Percentiles rank a stretch among this genome's conserved stretches.
Conservation (phyloP, 1,284 basidiomycete species). For the Caloboletus inedulis region DNA sequence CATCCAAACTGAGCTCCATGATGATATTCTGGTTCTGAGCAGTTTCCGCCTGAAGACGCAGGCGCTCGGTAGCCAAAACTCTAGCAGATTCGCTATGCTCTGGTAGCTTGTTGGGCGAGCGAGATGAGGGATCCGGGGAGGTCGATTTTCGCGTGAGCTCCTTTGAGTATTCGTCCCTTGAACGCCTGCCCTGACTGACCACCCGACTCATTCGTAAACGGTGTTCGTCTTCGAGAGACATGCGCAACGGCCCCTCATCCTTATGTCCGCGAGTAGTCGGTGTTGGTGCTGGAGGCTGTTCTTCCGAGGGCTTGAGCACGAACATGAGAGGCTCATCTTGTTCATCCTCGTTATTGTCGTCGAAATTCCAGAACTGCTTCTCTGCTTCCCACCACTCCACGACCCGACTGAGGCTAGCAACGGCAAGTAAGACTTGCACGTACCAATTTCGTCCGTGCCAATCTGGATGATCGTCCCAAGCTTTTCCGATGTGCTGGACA, state of each 20-base stretch:
- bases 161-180: conserved; percentile 57
- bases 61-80: conserved; percentile 77
- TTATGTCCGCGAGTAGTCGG: conserved; percentile 41
- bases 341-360: conserved; percentile 89
- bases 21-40: conserved; percentile 95
- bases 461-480: conserved; percentile 97
- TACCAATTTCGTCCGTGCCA: conserved; percentile 99
- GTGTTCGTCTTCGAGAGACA: conserved; percentile 57
- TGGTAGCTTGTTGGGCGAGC: conserved; percentile 42
- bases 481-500: conserved; percentile 87
- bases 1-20: conserved; percentile 91
- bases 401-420: conserved; percentile 93
- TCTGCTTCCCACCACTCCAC: conserved; percentile 99
- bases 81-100: conserved; percentile 69
- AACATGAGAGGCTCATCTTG: conserved; percentile 87
- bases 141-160: conserved; percentile 40
- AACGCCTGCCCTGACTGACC: conserved; percentile 49
- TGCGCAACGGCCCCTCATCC: conserved; percentile 45
- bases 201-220: conserved; percentile 49
- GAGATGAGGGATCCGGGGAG: conserved; percentile 34
- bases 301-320: conserved; percentile 80
- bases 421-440: conserved; percentile 93
- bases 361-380: conserved; percentile 99
- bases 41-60: conserved; percentile 85
- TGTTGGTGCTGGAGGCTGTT: conserved; percentile 43